Evolutionary conservation across 1,284 basidiomycete genomes (phyloP).

Genomic region (Sanguinoderma infundibulare): DNA sequence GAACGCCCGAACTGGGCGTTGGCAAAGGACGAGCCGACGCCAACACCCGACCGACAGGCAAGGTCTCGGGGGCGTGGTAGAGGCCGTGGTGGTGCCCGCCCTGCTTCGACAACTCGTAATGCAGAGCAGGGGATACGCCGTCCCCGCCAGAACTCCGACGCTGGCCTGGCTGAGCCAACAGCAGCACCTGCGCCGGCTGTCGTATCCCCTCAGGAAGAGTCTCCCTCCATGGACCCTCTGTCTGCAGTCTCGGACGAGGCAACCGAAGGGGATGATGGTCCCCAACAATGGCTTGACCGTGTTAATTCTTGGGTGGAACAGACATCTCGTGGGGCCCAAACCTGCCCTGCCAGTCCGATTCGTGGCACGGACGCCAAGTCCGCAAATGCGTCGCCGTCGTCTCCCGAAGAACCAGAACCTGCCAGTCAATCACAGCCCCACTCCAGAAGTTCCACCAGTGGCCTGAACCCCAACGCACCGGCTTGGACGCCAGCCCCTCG

Average conservation of each 20-base stretch:
- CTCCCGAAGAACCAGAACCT: not conserved
- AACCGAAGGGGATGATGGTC: conserved; percentile 3
- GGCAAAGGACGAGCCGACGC: not conserved
- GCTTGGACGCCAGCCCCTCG: conserved; percentile 4
- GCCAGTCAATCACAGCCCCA: not conserved
- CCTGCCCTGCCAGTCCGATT: not conserved
- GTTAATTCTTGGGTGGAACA: conserved; percentile 17
- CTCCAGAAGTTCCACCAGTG: not conserved
- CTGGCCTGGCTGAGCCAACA: not conserved
- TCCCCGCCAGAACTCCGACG: not conserved
- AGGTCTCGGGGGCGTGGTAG: conserved; percentile 2
- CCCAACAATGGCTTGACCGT: conserved; percentile 15
- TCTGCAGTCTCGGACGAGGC: not conserved
- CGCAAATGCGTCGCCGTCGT: not conserved
- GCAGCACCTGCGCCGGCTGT: not conserved
- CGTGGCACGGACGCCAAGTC: not conserved
- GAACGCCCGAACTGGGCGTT: conserved; percentile 10
- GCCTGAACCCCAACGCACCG: conserved; percentile 12
- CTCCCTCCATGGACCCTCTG: too few species aligned
- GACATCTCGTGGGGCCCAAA: not conserved
- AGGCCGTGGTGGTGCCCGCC: not conserved
- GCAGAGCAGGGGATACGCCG: not conserved
- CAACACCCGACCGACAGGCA: not conserved
- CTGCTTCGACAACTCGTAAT: not conserved
- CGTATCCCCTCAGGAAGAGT: not conserved